Base-by-base conservation (phyloP, 2,329 filamentous ascomycete genomes). In the Penicillium fuscoglaucum region DNA sequence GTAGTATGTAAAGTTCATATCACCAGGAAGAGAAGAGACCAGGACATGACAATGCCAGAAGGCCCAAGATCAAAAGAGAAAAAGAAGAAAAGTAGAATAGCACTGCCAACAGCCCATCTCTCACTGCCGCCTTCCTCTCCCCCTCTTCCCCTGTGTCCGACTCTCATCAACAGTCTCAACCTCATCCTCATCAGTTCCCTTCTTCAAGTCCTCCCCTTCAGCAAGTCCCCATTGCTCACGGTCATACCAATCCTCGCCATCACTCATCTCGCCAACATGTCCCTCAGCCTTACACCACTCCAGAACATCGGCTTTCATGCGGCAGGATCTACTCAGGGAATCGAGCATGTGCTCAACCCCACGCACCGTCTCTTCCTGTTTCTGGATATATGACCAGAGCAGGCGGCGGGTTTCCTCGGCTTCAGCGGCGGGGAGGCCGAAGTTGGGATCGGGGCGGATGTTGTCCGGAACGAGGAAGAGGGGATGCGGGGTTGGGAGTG, bases 211-310 rank as follows among this genome's bases (percentile, higher is more conserved):
- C 44, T 83, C 82, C 1, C 82, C 81, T 37, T 77, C 74, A 3
- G 65, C 68, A n/a, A 88, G 70, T 0, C 80, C 80, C 85, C 84
- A 87, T 65, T 84, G 82, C 55, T 84, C 82, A 21, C 79, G 76
- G 66, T 88, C 86, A 63, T 86, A 86, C 86, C 86, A 88, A 66
- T 88, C 86, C 72, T 88, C 86, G 2, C 86, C 85, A 66, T 88
- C 86, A 53, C 83, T 87, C 84, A 87, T 83, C 68, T 88, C 85
- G 5, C 84, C 84, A 17, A 87, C 74, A 70, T 88, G 86, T 6
- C 78, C 85, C 67, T 87, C 85, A 0, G 85, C 84, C 67, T 85
- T 86, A 67, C 81, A 82, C 80, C 82, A 85, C 60, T 83, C 80
- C 65, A 82, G 82, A 1, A 88, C 84, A 37, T 83, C 79, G 43